These are phyloP conservation scores for Scortechinia acanthostroma DNA, from an alignment of 2,329 filamentous ascomycete species.

Conservation along the genomic window DNA sequence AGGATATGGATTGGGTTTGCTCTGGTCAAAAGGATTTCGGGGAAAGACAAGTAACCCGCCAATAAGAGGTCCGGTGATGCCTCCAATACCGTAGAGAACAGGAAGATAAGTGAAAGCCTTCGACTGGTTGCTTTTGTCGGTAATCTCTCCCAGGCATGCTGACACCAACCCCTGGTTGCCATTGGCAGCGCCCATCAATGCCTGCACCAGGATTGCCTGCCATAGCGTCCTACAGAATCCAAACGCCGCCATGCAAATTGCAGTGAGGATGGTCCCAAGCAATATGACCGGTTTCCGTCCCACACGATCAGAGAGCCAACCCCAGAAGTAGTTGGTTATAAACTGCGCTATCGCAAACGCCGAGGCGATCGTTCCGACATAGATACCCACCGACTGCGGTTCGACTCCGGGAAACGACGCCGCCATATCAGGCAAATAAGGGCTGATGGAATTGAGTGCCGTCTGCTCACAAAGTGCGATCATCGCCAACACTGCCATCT, in stretches of 20 bases:
- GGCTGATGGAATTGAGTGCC: conserved; percentile 89
- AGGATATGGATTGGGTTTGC: conserved; percentile 54
- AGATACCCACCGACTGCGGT: conserved; percentile 67
- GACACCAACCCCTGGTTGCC: conserved; percentile 92
- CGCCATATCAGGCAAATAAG: conserved; percentile 91
- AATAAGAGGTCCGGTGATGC: conserved; percentile 86
- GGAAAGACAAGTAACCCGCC: conserved; percentile 74
- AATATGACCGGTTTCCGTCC: conserved; percentile 79
- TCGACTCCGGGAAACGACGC: conserved; percentile 76
- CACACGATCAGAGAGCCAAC: conserved; percentile 72
- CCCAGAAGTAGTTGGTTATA: conserved; percentile 86
- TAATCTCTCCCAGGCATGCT: conserved; percentile 89
- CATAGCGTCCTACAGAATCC: conserved; percentile 77
- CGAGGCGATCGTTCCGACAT: conserved; percentile 84
- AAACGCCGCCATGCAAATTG: conserved; percentile 75
- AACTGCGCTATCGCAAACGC: conserved; percentile 89
- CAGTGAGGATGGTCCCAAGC: conserved; percentile 74
- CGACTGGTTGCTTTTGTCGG: conserved; percentile 89
- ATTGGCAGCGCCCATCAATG: conserved; percentile 85
- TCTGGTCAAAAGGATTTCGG: conserved; percentile 24
- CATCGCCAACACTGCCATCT: conserved; percentile 78
- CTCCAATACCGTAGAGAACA: conserved; percentile 89
- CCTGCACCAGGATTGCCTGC: conserved; percentile 80
- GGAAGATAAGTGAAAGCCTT: conserved; percentile 89
- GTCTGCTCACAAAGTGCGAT: conserved; percentile 92